These are phyloP conservation scores for Selaginella moellendorffii DNA, from an alignment of 75 land plant species.

Conservation along the genomic window DNA sequence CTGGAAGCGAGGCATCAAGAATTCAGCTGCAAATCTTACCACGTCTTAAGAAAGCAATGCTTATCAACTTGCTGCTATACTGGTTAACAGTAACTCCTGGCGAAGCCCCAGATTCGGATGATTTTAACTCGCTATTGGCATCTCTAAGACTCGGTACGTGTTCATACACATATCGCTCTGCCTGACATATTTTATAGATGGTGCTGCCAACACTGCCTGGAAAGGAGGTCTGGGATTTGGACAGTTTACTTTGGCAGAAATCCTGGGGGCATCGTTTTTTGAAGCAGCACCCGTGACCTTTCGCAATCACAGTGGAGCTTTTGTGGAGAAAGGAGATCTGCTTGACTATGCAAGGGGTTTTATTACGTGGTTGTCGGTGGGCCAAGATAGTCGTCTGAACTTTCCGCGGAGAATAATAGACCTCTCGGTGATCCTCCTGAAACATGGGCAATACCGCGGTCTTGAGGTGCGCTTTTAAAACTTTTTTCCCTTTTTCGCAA, in stretches of 20 bases:
- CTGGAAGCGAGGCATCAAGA: slow-evolving; percentile 29
- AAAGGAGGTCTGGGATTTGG: slow-evolving; percentile 37
- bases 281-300: slow-evolving; percentile 7
- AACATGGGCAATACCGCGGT: slow-evolving; percentile 65
- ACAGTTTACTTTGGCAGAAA: slow-evolving; percentile 44
- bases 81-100: slow-evolving; percentile 51
- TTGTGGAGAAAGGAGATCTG: slow-evolving; percentile 20
- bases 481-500: background rate
- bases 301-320: slow-evolving; percentile 7
- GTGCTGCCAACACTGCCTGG: background rate
- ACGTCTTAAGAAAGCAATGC: slow-evolving; percentile 37
- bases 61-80: slow-evolving; percentile 44
- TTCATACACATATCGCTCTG: too few relatives aligned
- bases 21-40: slow-evolving; percentile 58
- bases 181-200: too few relatives aligned
- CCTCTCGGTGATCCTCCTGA: slow-evolving; percentile 39
- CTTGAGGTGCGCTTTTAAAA: slow-evolving; percentile 43
- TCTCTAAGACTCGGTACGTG: slow-evolving; percentile 66
- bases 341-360: slow-evolving; percentile 26
- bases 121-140: slow-evolving; percentile 69
- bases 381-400: slow-evolving; percentile 19
- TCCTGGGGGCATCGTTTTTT: slow-evolving; percentile 35
- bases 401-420: slow-evolving; percentile 33
- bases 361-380: slow-evolving; percentile 52
- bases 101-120: slow-evolving; percentile 48